phyloP scores from a whole-genome alignment of 192 early-diverging fungal species.

The Entophlyctis luteolus region DNA sequence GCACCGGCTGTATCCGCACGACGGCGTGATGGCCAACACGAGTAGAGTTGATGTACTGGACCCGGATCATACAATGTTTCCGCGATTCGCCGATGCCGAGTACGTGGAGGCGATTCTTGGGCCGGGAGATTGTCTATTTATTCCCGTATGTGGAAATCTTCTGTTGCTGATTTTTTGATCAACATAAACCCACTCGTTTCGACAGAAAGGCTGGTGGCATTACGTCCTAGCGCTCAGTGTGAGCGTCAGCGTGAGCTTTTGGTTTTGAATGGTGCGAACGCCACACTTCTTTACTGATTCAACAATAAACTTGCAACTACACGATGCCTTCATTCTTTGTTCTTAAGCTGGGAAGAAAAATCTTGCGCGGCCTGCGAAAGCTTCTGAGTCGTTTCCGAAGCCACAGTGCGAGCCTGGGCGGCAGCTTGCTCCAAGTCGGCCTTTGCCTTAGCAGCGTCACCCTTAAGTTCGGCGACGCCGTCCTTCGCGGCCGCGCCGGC shows the following conservation, averaged over 20 bases:
- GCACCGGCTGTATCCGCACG: conserved; percentile 60
- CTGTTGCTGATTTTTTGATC: neutral
- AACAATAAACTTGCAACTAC: too few relatives aligned
- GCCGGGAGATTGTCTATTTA: conserved; percentile 80
- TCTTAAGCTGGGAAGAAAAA: too few relatives aligned
- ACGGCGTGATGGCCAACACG: conserved; percentile 64
- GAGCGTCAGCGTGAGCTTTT: conserved; percentile 85
- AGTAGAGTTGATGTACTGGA: conserved; percentile 71
- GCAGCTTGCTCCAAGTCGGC: too few relatives aligned
- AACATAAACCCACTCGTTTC: neutral
- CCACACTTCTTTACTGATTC: too few relatives aligned
- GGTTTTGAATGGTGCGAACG: conserved; percentile 69
- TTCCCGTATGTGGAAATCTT: conserved; percentile 62
- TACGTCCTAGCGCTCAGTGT: conserved; percentile 69
- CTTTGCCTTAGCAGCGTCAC: too few relatives aligned
- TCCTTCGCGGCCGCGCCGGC: too few relatives aligned
- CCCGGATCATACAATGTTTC: conserved; percentile 54
- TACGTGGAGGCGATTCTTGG: conserved; percentile 67
- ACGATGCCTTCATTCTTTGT: too few relatives aligned
- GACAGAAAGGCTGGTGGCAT: conserved; percentile 76
- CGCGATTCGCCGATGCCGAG: conserved; percentile 50
- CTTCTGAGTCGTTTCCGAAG: too few relatives aligned
- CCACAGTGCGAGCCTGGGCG: too few relatives aligned
- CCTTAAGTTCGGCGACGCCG: too few relatives aligned
- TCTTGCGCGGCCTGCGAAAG: too few relatives aligned